These are phyloP conservation scores for Blastocystis sp. DNA, from an alignment of 352 stramenopile genomes.

Conservation along the genomic window DNA sequence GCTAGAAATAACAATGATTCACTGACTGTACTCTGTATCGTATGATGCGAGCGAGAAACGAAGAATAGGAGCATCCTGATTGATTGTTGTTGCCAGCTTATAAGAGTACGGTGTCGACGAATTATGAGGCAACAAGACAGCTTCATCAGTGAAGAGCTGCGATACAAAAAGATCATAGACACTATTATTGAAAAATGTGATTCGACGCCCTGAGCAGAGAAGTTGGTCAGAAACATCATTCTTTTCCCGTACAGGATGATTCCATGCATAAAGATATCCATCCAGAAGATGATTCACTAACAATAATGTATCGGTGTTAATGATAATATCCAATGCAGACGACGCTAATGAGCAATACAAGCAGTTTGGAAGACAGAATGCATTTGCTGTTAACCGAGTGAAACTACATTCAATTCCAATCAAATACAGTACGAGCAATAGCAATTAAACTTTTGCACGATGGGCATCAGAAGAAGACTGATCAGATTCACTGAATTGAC, in stretches of 20 bases:
- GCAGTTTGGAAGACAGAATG: slow-evolving; percentile 30
- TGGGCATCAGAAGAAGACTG: slow-evolving; percentile 40
- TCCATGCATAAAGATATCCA: slow-evolving; percentile 5
- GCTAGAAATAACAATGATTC: neutral
- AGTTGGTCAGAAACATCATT: neutral
- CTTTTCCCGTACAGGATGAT: neutral
- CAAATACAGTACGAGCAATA: neutral
- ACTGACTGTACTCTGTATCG: neutral
- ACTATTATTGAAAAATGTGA: slow-evolving; percentile 43
- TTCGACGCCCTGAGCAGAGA: neutral
- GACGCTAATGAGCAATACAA: neutral
- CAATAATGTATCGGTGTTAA: slow-evolving; percentile 5
- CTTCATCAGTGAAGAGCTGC: slow-evolving; percentile 33
- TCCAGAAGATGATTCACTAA: neutral
- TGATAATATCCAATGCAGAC: neutral
- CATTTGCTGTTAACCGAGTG: neutral
- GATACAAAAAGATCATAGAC: slow-evolving; percentile 39
- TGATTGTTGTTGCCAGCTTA: neutral
- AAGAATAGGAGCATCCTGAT: slow-evolving; percentile 17
- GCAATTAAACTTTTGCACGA: slow-evolving; percentile 26
- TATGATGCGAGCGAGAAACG: neutral
- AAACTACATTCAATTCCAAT: neutral
- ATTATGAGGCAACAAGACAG: neutral
- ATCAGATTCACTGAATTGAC: slow-evolving; percentile 38
- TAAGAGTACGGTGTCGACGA: neutral